Percentiles rank a stretch among this genome's conserved stretches.
These are phyloP conservation scores for Mortierella sp. DNA, from an alignment of 371 early-diverging fungal species.

Conservation along the genomic window DNA sequence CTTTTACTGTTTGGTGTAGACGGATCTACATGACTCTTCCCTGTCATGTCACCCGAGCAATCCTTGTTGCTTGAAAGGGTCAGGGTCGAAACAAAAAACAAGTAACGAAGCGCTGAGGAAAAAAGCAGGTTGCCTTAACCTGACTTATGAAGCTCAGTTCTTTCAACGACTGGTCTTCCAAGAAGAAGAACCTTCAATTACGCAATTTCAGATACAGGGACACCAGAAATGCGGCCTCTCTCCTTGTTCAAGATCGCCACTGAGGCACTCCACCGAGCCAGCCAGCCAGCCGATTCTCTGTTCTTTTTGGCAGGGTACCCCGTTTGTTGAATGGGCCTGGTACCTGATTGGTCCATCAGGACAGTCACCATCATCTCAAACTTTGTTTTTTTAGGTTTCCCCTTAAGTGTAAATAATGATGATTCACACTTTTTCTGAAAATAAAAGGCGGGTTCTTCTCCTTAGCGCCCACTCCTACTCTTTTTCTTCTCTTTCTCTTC, in stretches of 20 bases:
- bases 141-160: too few species aligned
- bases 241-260: neutral
- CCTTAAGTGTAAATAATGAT: neutral
- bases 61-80: neutral
- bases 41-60: neutral
- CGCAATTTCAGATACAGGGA: too few species aligned
- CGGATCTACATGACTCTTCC: slow-evolving; percentile 7
- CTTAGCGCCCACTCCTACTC: neutral
- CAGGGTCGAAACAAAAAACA: neutral
- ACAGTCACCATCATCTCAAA: slow-evolving; percentile 1
- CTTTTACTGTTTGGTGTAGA: too few species aligned
- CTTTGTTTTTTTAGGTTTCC: neutral
- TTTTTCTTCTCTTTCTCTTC: neutral
- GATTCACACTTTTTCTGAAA: neutral
- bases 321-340: neutral
- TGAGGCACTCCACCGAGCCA: neutral
- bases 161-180: too few species aligned
- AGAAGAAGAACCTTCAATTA: too few species aligned
- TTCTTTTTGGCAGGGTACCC: neutral
- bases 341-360: slow-evolving; percentile 1
- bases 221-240: neutral
- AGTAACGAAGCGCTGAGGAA: neutral
- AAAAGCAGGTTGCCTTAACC: neutral
- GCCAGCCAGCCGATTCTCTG: neutral
- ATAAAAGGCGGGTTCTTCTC: neutral